phyloP scores from a whole-genome alignment of 306 rosid genomes.

The barrel medic (Medicago truncatula) region DNA sequence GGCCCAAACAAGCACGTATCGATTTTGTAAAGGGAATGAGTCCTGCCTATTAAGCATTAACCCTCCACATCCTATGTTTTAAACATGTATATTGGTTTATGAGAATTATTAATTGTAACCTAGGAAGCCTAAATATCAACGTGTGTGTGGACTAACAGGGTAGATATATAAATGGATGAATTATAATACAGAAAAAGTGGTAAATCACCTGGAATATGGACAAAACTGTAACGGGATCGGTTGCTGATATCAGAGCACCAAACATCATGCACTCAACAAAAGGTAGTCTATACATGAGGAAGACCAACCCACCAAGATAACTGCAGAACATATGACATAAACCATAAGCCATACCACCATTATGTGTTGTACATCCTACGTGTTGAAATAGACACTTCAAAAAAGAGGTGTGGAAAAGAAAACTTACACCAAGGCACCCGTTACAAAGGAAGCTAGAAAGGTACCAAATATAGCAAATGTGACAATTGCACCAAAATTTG shows the following conservation, averaged over 20 bases:
- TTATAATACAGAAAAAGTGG: not conserved
- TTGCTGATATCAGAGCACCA: slow-evolving; percentile 98
- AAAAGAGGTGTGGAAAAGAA: not conserved
- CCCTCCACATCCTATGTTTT: not conserved
- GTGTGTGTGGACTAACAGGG: slow-evolving; percentile 1
- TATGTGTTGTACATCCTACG: not conserved
- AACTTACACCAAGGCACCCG: slow-evolving; percentile 90
- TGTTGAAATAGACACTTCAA: not conserved
- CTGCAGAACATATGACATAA: slow-evolving; percentile 58
- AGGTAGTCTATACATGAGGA: slow-evolving; percentile 90
- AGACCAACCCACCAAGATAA: slow-evolving; percentile 89
- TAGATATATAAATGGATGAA: slow-evolving; percentile 6
- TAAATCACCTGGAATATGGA: slow-evolving; percentile 92
- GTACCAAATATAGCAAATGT: slow-evolving; percentile 95
- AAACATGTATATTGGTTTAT: slow-evolving; percentile 27
- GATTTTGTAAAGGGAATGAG: slow-evolving; percentile 28
- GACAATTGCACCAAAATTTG: slow-evolving; percentile 98
- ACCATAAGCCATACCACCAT: slow-evolving; percentile 23
- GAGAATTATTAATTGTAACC: slow-evolving; percentile 15
- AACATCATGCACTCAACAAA: slow-evolving; percentile 99
- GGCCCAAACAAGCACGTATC: slow-evolving; percentile 21
- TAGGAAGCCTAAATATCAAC: slow-evolving; percentile 16
- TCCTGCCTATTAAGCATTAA: slow-evolving; percentile 2
- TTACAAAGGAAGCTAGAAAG: slow-evolving; percentile 83
- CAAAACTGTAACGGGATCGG: slow-evolving; percentile 96